Base-by-base conservation (phyloP, 139 green algal genomes). In the Zygnema circumcarinatum region DNA sequence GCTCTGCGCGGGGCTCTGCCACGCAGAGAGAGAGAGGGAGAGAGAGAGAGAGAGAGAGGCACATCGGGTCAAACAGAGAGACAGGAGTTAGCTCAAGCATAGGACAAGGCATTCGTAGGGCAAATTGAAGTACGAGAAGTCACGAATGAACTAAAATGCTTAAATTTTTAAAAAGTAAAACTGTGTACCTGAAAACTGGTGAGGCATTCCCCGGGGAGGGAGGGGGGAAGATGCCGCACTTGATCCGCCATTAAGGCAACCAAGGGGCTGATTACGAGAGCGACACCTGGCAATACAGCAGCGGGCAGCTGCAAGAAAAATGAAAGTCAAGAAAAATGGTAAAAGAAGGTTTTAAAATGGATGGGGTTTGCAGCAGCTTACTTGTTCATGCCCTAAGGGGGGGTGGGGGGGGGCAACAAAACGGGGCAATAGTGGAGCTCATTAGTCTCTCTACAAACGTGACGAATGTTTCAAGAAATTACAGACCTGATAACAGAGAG, bases 181-280 rank as follows among this genome's bases (percentile, higher is more conserved):
- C 16, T 35, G 7, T 35, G 25, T 0, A 47, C 72, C 89, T 96
- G 94, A 1, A 89, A 88, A 2, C 90, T 93, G 82, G 90, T 94
- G 76, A 98, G 91, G 87, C 96, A 94, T 2, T 93, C 96, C 0
- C 93, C 94, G 0, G 93, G 92, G 33, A 99, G 89, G 31, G 84
- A 56, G 0, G 90, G 36, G 0, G 96, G 95, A 90, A 98, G 90
- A n/a, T 91, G 89, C 1, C 83, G 39, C 39, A 98, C 89, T 93
- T 98, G 96, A 91, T 99, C 96, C 41, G 89, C 83, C 95, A 98
- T 98, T 1, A 98, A 92, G 1, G 96, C 95, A 54, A 98, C 87
- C 76, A 99, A 93, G 0, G 96, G 96, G 3, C 94, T 96, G 62
- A 99, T 92, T 33, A 99, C 96, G 33, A 99, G 81, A 0, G 62